These are phyloP conservation scores for Cucurbita ficifolia DNA, from an alignment of 306 rosid species.

Conservation along the genomic window DNA sequence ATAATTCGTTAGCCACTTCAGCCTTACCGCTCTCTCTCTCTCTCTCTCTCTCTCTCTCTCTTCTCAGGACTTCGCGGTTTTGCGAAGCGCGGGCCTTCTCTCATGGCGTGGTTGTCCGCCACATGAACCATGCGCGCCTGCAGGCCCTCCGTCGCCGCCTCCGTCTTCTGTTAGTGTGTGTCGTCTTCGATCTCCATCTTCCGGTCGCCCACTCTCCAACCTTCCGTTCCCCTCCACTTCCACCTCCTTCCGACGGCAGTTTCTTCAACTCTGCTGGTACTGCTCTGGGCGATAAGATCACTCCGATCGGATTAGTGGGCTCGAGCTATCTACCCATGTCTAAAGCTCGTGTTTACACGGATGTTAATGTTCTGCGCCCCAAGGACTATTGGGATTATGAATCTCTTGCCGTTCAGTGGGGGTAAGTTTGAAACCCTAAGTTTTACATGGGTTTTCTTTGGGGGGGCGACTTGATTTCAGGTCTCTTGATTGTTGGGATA, in stretches of 20 bases:
- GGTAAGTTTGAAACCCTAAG: slow-evolving; percentile 11
- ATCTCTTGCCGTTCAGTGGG: slow-evolving; percentile 30
- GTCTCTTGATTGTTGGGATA: neutral
- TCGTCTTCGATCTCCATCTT: slow-evolving; percentile 28
- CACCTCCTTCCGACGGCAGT: neutral
- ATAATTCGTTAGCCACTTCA: neutral
- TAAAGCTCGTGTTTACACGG: slow-evolving; percentile 31
- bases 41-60: neutral
- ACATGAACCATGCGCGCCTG: slow-evolving; percentile 29
- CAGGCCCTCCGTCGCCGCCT: slow-evolving; percentile 8
- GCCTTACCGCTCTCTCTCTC: neutral
- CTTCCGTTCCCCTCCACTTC: slow-evolving; percentile 25
- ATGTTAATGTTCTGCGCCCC: slow-evolving; percentile 33
- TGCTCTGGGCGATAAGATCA: neutral
- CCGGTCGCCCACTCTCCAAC: slow-evolving; percentile 47
- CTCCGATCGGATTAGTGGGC: neutral
- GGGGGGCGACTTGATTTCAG: neutral
- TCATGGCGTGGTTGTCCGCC: slow-evolving; percentile 9
- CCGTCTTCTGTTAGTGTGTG: slow-evolving; percentile 32
- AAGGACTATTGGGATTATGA: slow-evolving; percentile 43
- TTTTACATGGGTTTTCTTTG: neutral
- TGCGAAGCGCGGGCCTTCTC: slow-evolving; percentile 5
- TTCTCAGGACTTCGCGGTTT: neutral
- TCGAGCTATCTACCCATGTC: slow-evolving; percentile 16
- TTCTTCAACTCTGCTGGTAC: neutral